phyloP scores from a whole-genome alignment of 2,329 filamentous ascomycete species.

The Microdochium trichocladiopsis region DNA sequence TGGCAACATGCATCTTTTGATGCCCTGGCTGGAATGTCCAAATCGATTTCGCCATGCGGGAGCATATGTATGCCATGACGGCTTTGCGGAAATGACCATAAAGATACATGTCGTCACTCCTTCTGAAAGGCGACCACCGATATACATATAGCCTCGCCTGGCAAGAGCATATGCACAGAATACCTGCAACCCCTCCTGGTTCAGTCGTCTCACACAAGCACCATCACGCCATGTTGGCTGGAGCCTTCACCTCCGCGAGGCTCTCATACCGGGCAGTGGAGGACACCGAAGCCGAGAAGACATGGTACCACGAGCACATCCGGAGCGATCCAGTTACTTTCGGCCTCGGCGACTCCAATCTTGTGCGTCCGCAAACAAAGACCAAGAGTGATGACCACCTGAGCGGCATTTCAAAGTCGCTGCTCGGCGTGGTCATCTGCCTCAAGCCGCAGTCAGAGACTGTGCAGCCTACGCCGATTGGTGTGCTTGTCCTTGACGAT shows the following conservation, averaged over 20 bases:
- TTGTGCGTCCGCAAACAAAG: slow-evolving; percentile 7
- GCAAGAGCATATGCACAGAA: no score
- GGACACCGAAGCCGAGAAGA: slow-evolving; percentile 12
- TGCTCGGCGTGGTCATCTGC: slow-evolving; percentile 13
- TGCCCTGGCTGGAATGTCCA: no score
- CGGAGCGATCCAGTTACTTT: slow-evolving; percentile 9
- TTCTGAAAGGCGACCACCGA: no score
- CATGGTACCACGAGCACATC: slow-evolving; percentile 9
- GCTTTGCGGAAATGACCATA: no score
- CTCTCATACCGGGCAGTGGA: slow-evolving; percentile 16
- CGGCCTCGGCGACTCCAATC: slow-evolving; percentile 3
- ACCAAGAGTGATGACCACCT: slow-evolving; percentile 6
- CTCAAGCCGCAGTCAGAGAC: slow-evolving; percentile 6
- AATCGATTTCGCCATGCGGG: no score
- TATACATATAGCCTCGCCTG: no score
- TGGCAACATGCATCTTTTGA: no score
- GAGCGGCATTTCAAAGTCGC: slow-evolving; percentile 1
- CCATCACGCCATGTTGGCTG: no score
- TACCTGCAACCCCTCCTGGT: no score
- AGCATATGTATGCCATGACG: no score
- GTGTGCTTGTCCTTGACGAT: not conserved
- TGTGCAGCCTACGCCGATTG: not conserved
- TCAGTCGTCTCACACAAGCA: no score
- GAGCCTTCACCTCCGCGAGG: slow-evolving; percentile 14
- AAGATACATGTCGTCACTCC: no score